phyloP scores from a whole-genome alignment of 2,329 filamentous ascomycete species.

The Xylariales sp. region DNA sequence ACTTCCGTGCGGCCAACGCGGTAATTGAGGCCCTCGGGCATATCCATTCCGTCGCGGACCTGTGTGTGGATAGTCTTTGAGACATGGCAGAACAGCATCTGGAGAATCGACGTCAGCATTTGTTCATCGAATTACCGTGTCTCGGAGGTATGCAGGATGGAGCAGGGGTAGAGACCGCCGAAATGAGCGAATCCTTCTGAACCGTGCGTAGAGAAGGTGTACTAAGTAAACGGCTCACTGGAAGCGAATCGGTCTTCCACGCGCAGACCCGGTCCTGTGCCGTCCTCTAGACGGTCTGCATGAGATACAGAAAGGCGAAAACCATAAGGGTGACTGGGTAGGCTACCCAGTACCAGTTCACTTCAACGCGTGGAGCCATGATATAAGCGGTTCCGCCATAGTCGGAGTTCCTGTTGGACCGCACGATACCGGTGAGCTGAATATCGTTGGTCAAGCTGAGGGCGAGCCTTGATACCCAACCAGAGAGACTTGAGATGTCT shows the following conservation, averaged over 20 bases:
- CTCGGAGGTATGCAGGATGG: background rate
- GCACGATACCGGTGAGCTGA: constrained; percentile 48
- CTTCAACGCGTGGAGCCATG: constrained; percentile 49
- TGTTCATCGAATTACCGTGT: background rate
- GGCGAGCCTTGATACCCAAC: constrained; percentile 51
- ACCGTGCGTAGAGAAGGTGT: background rate
- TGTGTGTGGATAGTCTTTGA: constrained; percentile 50
- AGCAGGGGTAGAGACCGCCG: background rate
- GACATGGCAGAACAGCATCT: constrained; percentile 54
- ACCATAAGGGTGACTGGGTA: constrained; percentile 52
- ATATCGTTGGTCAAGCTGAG: constrained; percentile 53
- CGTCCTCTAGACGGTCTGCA: constrained; percentile 52
- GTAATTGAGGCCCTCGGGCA: constrained; percentile 52
- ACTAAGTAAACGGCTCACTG: constrained; percentile 31
- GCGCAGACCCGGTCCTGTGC: constrained; percentile 52
- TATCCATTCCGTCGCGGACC: constrained; percentile 52
- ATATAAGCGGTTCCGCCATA: constrained; percentile 48
- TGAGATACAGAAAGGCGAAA: constrained; percentile 52
- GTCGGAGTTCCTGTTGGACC: constrained; percentile 39
- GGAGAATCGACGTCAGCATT: background rate
- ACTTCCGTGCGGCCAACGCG: constrained; percentile 50
- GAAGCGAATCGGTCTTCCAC: constrained; percentile 55
- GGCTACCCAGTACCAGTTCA: constrained; percentile 53
- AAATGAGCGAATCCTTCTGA: background rate
- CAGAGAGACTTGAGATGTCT: constrained; percentile 39